Evolutionary conservation across 2,329 filamentous ascomycete genomes (phyloP), one percentile per base, ranked within the genome.

Genomic region (Claviceps spartinae): DNA sequence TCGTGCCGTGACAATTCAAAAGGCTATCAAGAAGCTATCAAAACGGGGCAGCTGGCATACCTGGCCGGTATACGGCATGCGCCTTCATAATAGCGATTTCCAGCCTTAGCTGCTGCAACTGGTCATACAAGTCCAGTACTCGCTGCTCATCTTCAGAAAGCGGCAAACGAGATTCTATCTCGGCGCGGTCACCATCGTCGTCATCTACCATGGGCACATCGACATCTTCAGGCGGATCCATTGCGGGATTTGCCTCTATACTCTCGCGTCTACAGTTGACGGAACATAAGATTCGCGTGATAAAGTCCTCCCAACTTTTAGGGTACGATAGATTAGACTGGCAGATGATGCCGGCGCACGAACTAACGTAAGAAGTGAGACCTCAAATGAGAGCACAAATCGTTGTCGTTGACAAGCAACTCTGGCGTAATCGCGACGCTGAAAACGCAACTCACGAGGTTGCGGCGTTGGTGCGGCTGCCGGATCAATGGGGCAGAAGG

Each of bases 111-210:
- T 86, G 81, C 61, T 84, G 80, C 26, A 88, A 70, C 57, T 77
- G 76, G 63, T 89, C 82, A 66, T 88, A 86, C 48, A 90, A 75
- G 42, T 80, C 75, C 38, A 93, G 71, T 30, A 85, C 75, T 56
- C 75, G 74, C 59, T 75, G 70, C 67, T 94, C 88, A 54, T 78
- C 74, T 38, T 79, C 74, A 1, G 83, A 86, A 44, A 91, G 71
- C 7, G 75, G 71, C 40, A 82, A 72, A 54, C 63, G 58, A 18
- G 59, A 54, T 30, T 59, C 66, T 65, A 75, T 71, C 54, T 62
- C 56, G 58, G 59, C 44, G 45, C 36, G 40, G 24, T 52, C 50
- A 14, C 48, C 44, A 16, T 54, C 47, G 34, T 47, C 44, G 14
- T 54, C 53, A 40, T 56, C 53, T n/a, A 52, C 53, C 62, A 65